A percentile compares a stretch with the other conserved stretches of the same genome.
Evolutionary conservation across 129 eudicot species (phyloP).

Genomic region (Saposhnikovia divaricata): DNA sequence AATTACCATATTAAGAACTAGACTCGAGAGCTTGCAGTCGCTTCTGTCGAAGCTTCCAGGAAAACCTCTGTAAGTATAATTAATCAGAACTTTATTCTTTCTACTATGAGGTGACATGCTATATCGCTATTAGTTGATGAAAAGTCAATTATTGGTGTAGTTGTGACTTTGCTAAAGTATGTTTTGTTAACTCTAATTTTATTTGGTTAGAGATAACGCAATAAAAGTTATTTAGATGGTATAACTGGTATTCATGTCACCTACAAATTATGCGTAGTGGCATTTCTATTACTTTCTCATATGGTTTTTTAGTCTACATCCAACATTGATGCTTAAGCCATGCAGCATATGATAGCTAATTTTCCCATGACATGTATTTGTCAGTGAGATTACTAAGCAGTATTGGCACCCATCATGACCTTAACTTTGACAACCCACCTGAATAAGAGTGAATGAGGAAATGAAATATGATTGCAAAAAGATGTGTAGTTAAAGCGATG

Average conservation of each 20-base stretch:
- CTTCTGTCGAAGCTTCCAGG: constrained; percentile 68
- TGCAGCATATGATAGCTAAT: not conserved
- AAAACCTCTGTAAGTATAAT: constrained; percentile 48
- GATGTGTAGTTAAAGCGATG: too few relatives aligned
- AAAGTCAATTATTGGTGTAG: not conserved
- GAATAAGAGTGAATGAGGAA: not conserved
- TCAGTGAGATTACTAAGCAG: not conserved
- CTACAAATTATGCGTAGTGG: not conserved
- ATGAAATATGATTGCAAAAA: not conserved
- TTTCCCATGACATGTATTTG: not conserved
- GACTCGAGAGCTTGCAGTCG: constrained; percentile 70
- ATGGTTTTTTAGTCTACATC: not conserved
- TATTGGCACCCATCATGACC: not conserved
- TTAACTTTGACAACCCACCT: too few relatives aligned
- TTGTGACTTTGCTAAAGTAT: not conserved
- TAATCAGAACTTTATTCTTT: not conserved
- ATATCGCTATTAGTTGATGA: not conserved
- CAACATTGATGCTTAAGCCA: not conserved
- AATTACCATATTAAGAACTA: constrained; percentile 64
- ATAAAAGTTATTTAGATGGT: not conserved
- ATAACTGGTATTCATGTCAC: not conserved
- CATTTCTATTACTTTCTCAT: not conserved
- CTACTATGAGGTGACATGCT: not conserved
- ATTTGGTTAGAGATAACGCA: too few relatives aligned
- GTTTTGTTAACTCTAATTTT: not conserved